A percentile compares a stretch with the other conserved stretches of the same genome.
Evolutionary conservation across 2,329 filamentous ascomycete species (phyloP).

Genomic region (Aureobasidium melanogenum): DNA sequence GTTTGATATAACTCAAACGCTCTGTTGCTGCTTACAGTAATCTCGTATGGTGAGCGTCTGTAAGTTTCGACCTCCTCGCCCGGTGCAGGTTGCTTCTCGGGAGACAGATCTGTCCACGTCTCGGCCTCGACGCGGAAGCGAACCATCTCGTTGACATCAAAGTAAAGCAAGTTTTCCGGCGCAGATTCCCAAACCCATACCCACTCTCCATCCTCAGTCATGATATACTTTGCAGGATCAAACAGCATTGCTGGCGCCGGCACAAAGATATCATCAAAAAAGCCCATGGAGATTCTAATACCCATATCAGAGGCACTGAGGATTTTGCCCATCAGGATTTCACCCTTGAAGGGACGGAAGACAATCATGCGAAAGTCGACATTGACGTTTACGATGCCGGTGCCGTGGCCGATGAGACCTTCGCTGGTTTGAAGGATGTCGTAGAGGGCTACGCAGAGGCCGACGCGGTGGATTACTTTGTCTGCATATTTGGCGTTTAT

Average conservation of each 20-base stretch:
- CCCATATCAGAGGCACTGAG: conserved; percentile 62
- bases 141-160: conserved; percentile 83
- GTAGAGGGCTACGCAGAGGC: conserved; percentile 87
- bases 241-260: conserved; percentile 60
- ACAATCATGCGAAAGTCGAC: conserved; percentile 91
- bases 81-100: conserved; percentile 63
- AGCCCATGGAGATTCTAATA: conserved; percentile 77
- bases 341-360: conserved; percentile 91
- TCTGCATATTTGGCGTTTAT: conserved; percentile 97
- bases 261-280: conserved; percentile 88
- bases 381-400: conserved; percentile 88
- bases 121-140: conserved; percentile 79
- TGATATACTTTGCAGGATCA: conserved; percentile 58
- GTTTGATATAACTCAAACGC: neutral
- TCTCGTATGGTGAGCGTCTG: conserved; percentile 61
- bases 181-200: conserved; percentile 78
- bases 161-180: conserved; percentile 62
- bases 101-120: conserved; percentile 84
- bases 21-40: conserved; percentile 37
- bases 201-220: conserved; percentile 43
- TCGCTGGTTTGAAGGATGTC: conserved; percentile 85
- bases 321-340: conserved; percentile 81
- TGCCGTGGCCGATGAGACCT: conserved; percentile 86
- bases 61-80: conserved; percentile 54
- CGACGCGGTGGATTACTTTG: conserved; percentile 88